Base-by-base conservation (phyloP, 2,329 filamentous ascomycete genomes). In the Apiospora saccharicola region DNA sequence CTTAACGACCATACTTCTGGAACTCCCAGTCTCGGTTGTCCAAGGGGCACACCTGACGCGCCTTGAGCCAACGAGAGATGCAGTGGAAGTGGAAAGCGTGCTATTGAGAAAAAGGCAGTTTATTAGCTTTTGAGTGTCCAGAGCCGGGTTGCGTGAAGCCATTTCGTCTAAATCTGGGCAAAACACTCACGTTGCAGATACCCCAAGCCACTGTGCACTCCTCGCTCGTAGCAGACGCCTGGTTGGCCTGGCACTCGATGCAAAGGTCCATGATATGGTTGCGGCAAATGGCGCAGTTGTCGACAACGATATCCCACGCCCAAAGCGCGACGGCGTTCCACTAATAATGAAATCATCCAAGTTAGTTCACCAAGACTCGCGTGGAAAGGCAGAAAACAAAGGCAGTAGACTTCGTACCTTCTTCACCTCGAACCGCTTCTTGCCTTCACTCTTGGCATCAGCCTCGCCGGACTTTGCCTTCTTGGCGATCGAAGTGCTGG, bases 191-290 rank as follows among this genome's bases (percentile, higher is more conserved):
- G 81, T 99, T 99, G 88, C 96, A 99, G 75, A 98, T 98, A 71
- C 96, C 96, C 96, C 96, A 99, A 37, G 96, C 96, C 34, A 99
- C 96, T 47, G 96, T 99, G 83, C 96, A 99, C 84, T 99, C 96
- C 80, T 99, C 96, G 75, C 94, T 98, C 0, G 96, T 98, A 61
- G 96, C 95, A 22, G 95, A 98, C 49, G 96, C 95, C 85, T 99
- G 96, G 83, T 99, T 99, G 72, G 96, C 96, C 86, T 99, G 96
- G 82, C 96, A 99, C 82, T 99, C 96, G 79, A 99, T 99, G 83
- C 96, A 99, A 41, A 99, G 88, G 83, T 99, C 96, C 96, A 99
- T 99, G 84, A 99, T 99, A 83, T 99, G 96, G 83, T 99, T 99
- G 81, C 96, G 90, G 88, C 96, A 99, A 81, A 99, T 99, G 79